phyloP scores from a whole-genome alignment of 768 basidiomycete genomes.

The Boletus rubescentipes region DNA sequence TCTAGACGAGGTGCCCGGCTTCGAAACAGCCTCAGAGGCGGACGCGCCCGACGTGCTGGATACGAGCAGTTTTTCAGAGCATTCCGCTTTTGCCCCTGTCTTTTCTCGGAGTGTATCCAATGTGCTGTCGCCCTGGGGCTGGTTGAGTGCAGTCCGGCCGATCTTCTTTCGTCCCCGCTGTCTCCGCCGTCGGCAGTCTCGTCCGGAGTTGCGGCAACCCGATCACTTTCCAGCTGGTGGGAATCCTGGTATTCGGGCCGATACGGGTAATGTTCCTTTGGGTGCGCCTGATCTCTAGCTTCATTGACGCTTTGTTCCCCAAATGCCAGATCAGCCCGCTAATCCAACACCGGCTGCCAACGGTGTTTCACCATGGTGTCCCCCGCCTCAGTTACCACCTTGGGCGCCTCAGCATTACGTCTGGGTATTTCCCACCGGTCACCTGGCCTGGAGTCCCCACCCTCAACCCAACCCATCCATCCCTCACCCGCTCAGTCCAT shows the following conservation, averaged over 20 bases:
- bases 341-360: neutral
- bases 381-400: conserved; percentile 6
- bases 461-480: conserved; percentile 14
- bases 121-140: neutral
- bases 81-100: conserved; percentile 22
- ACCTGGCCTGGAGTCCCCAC: conserved; percentile 28
- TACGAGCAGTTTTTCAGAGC: conserved; percentile 8
- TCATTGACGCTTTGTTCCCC: conserved; percentile 5
- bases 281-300: neutral
- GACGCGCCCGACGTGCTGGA: conserved; percentile 2
- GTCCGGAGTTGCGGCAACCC: conserved; percentile 2
- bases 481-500: conserved; percentile 11
- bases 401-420: conserved; percentile 21
- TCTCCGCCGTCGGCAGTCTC: conserved; percentile 7
- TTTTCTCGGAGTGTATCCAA: conserved; percentile 7
- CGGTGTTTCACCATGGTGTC: conserved; percentile 1
- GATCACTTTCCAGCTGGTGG: conserved; percentile 19
- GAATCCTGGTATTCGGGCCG: conserved; percentile 21
- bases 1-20: conserved; percentile 20
- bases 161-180: conserved; percentile 14
- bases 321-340: conserved; percentile 5
- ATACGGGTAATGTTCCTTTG: conserved; percentile 15
- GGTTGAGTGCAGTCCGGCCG: conserved; percentile 7
- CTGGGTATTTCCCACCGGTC: conserved; percentile 26
- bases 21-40: conserved; percentile 1